Conservation (phyloP, 768 basidiomycete genomes). For the Rhizopogon vesiculosus region DNA sequence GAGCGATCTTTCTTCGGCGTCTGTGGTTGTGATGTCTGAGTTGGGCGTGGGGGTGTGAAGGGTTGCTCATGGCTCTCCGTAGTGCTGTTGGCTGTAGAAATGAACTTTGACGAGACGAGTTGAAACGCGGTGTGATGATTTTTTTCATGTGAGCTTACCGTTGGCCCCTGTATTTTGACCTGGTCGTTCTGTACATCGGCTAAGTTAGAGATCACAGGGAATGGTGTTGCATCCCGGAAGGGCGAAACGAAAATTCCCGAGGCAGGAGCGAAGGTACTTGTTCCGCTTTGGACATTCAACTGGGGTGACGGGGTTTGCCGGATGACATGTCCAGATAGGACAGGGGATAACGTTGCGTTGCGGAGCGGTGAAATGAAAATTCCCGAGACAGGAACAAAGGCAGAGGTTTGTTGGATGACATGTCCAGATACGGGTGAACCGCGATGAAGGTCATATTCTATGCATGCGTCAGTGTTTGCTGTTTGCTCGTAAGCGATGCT, state of each 20-base stretch:
- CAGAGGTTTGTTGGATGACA: background rate
- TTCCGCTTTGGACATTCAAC: background rate
- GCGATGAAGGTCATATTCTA: background rate
- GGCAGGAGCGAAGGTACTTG: constrained; percentile 14
- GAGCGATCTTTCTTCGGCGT: constrained; percentile 22
- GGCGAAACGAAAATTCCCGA: constrained; percentile 26
- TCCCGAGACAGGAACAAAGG: constrained; percentile 19
- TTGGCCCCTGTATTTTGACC: background rate
- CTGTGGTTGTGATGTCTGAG: constrained; percentile 13
- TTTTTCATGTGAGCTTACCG: background rate
- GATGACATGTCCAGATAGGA: background rate
- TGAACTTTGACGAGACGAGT: background rate
- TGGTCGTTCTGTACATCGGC: background rate
- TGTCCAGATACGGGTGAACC: background rate
- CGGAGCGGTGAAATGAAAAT: constrained; percentile 26
- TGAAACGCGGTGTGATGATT: background rate
- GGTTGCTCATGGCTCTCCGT: constrained; percentile 1
- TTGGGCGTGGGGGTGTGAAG: constrained; percentile 18
- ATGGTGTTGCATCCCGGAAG: constrained; percentile 9
- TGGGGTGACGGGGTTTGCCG: background rate
- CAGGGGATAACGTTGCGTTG: background rate
- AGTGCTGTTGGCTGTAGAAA: background rate
- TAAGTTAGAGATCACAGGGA: background rate
- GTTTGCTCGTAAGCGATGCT: background rate
- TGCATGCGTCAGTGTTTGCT: background rate